These are phyloP conservation scores for Pseudocercospora vitis DNA, from an alignment of 2,329 filamentous ascomycete genomes.

Conservation along the genomic window DNA sequence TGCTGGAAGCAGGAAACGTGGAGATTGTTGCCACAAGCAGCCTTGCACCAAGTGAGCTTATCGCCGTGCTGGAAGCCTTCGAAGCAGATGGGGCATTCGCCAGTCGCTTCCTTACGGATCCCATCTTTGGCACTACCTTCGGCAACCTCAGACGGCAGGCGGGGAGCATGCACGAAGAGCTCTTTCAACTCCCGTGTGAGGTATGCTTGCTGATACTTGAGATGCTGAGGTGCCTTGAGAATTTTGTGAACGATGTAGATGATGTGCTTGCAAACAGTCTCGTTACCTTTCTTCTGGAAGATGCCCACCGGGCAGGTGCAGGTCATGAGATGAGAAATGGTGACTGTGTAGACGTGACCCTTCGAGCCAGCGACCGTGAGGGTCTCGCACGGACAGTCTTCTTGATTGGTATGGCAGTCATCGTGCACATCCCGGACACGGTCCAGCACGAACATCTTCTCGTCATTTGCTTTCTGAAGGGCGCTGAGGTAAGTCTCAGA, in stretches of 20 bases:
- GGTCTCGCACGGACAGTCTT: constrained; percentile 51
- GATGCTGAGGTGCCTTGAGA: constrained; percentile 56
- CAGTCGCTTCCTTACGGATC: constrained; percentile 58
- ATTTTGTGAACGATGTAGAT: constrained; percentile 61
- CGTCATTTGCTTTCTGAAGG: constrained; percentile 27
- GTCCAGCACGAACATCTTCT: constrained; percentile 57
- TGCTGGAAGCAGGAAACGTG: constrained; percentile 58
- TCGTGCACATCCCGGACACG: constrained; percentile 48
- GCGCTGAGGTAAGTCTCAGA: constrained; percentile 26
- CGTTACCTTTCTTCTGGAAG: constrained; percentile 45
- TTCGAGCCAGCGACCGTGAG: constrained; percentile 61
- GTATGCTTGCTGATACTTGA: constrained; percentile 62
- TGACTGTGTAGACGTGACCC: constrained; percentile 62
- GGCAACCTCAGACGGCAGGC: constrained; percentile 44
- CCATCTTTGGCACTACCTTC: constrained; percentile 40
- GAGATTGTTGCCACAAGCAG: constrained; percentile 62
- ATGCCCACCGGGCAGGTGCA: constrained; percentile 28
- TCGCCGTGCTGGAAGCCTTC: constrained; percentile 54
- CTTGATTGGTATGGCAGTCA: constrained; percentile 49
- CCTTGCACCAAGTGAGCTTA: constrained; percentile 59
- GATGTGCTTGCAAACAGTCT: constrained; percentile 61
- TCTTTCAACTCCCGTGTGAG: constrained; percentile 58
- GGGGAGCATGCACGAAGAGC: constrained; percentile 56
- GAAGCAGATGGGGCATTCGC: constrained; percentile 64
- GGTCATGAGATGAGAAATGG: constrained; percentile 52